Base-by-base conservation (phyloP, 1,284 basidiomycete genomes). In the Austroboletus olivaceoglutinosus region DNA sequence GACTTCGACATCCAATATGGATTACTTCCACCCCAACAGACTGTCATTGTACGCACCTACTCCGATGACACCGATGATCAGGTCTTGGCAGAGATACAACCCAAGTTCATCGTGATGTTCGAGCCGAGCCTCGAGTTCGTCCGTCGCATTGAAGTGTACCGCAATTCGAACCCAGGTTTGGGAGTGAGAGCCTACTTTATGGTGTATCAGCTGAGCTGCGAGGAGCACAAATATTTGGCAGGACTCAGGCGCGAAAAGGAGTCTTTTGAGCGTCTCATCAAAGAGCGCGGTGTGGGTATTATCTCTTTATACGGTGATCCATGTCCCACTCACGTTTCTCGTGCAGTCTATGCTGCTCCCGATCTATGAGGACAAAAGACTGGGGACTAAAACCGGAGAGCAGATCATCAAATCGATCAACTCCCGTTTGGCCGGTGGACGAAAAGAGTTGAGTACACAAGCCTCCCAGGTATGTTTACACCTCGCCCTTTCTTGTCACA, bases 51-150 rank as follows among this genome's bases (percentile, higher is more conserved):
- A 23, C 82, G 94, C 1, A 82, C 91, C 0, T 99, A 96, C 63
- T 86, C 89, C 0, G 94, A 94, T 41, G 96, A 98, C 61, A 85
- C 89, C 6, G 96, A 99, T 62, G 96, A 99, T 67, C 80, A 86
- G 37, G 73, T 98, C 43, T 75, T 99, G 27, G 82, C 88, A 48
- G 96, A 99, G 67, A 76, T 98, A 2, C 78, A 89, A 51, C 97
- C 97, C 2, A 83, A 89, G 50, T 98, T 94, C 64, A 86, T 98
- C 47, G 83, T 98, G 41, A 91, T 98, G 89, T 95, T 91, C 62
- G 97, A 99, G 62, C 94, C 96, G 1, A 92, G 88, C 63, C 86
- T 93, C 58, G 88, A 95, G 45, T 99, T 98, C 60, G 83, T 98
- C 34, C 78, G 97, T 23, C 81, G 96, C 0, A 78, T 99, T 34